Conservation (phyloP, 2,329 filamentous ascomycete genomes). For the Talaromyces albobiverticillius region DNA sequence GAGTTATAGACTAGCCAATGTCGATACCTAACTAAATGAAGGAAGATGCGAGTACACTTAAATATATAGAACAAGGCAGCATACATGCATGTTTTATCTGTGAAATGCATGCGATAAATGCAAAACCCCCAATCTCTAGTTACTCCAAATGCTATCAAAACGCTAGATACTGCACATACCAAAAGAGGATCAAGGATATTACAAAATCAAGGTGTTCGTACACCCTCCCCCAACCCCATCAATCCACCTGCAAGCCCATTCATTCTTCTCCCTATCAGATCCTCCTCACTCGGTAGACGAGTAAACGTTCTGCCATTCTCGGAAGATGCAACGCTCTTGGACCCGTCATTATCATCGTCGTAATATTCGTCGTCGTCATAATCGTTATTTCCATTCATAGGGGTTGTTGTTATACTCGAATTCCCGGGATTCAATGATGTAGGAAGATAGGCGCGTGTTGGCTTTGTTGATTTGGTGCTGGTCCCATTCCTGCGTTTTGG, state of each 20-base stretch:
- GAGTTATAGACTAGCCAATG: no score
- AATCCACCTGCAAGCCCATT: constrained; percentile 17
- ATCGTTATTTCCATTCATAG: not conserved
- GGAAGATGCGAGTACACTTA: no score
- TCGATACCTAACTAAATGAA: no score
- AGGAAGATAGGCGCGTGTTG: constrained; percentile 20
- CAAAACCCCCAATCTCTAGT: no score
- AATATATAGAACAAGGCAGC: no score
- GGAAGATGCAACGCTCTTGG: not conserved
- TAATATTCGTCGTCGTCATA: not conserved
- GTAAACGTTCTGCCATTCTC: constrained; percentile 22
- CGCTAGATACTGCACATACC: not conserved
- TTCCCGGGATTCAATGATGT: not conserved
- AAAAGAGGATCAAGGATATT: no score
- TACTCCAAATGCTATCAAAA: no score
- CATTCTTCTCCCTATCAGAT: constrained; percentile 43
- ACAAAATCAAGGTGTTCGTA: constrained; percentile 14
- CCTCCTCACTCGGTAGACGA: constrained; percentile 56
- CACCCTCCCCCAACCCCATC: constrained; percentile 18
- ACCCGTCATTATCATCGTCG: not conserved
- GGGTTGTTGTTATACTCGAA: constrained; percentile 3
- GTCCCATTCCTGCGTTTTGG: not conserved
- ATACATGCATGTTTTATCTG: no score
- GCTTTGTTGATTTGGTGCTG: not conserved
- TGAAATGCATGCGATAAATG: no score